Evolutionary conservation across 306 rosid genomes (phyloP), one percentile per base, ranked within the genome.

Genomic region (Citrullus mucosospermus): DNA sequence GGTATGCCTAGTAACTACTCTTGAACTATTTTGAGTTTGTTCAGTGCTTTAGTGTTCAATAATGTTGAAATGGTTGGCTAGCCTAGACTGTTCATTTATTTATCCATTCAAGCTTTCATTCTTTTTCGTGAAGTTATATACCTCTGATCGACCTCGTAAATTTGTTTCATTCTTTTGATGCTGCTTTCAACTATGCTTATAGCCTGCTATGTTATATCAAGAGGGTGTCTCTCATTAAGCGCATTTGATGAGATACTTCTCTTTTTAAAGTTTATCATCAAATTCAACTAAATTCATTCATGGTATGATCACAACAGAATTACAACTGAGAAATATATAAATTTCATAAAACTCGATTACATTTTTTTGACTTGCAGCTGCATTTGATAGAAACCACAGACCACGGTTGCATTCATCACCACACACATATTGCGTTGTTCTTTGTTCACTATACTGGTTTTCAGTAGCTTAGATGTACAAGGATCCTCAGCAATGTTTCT

Each of bases 401-500:
- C 44, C 87, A 85, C 70, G 82, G 25, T 78, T 84, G 84, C 72
- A 77, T 54, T n/a, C 28, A 34, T 28, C 39, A 48, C 48, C 70
- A 71, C 48, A 10, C 69, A 20, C 14, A 69, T 20, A 69, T 11
- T 46, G 2, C 48, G 9, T 60, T 67, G 65, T 74, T 76, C 74
- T 85, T 70, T 48, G 58, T 71, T 71, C 58, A 48, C 13, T 58
- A 71, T 15, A 48, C 57, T 46, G 39, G 76, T 48, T 50, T 15
- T 72, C 77, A 91, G 81, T 92, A 89, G 67, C 60, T 90, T 69
- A 92, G 79, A 86, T 89, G 85, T 11, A 90, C 73, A 55, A 79
- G 80, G 60, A 94, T 73, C 88, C 97, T 90, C 53, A 92, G 81
- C 91, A 94, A 79, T 30, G 98, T 89, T 84, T 91, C 97, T n/a